Percentiles rank a stretch among this genome's conserved stretches.
phyloP scores from a whole-genome alignment of 768 basidiomycete species.

The Crassisporium funariophilum region DNA sequence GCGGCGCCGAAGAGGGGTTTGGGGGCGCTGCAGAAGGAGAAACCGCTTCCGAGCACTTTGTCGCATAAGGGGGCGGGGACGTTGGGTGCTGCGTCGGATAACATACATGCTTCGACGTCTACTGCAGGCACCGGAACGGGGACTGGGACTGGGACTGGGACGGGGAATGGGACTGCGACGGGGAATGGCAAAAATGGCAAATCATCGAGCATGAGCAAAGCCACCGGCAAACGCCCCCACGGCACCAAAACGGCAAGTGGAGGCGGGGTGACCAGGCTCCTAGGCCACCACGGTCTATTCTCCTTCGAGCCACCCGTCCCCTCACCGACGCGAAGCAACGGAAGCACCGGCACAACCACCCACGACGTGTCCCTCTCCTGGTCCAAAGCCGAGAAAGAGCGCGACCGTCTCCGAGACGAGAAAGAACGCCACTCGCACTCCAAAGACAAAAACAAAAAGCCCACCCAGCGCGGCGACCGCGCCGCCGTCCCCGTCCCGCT shows the following conservation, averaged over 20 bases:
- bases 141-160: too few relatives aligned
- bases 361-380: slow-evolving; percentile 25
- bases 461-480: slow-evolving; percentile 27
- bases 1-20: slow-evolving; percentile 21
- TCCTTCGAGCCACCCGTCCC: slow-evolving; percentile 70
- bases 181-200: slow-evolving; percentile 37
- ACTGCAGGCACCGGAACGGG: slow-evolving; percentile 30
- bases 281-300: slow-evolving; percentile 60
- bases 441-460: slow-evolving; percentile 17
- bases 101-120: slow-evolving; percentile 43
- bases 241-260: slow-evolving; percentile 25
- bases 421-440: slow-evolving; percentile 31
- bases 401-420: slow-evolving; percentile 27
- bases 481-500: slow-evolving; percentile 35
- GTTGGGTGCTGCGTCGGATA: slow-evolving; percentile 34
- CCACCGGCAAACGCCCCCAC: slow-evolving; percentile 42
- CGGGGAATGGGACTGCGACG: too few relatives aligned
- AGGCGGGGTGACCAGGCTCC: slow-evolving; percentile 33
- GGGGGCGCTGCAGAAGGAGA: too few relatives aligned
- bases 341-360: slow-evolving; percentile 31
- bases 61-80: slow-evolving; percentile 23
- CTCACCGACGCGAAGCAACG: slow-evolving; percentile 43
- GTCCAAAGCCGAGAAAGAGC: slow-evolving; percentile 30
- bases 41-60: slow-evolving; percentile 19
- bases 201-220: slow-evolving; percentile 61